These are phyloP conservation scores for Sporisorium scitamineum DNA, from an alignment of 1,284 basidiomycete species.

Conservation along the genomic window DNA sequence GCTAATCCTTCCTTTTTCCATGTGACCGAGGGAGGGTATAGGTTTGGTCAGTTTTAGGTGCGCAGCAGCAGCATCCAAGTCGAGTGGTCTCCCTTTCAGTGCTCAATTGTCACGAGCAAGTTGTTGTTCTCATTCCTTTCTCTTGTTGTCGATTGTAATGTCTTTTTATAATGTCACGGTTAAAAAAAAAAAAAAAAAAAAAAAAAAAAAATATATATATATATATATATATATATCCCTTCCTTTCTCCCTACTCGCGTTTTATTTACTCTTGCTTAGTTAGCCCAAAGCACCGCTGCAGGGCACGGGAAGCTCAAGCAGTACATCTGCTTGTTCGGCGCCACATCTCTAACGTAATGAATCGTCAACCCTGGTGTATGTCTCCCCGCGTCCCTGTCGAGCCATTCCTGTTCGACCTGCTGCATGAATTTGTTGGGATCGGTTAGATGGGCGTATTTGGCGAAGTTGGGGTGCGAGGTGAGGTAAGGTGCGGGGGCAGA, in stretches of 20 bases:
- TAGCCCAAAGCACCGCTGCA: slow-evolving; percentile 60
- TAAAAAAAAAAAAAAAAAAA: too few species aligned
- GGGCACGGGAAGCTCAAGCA: slow-evolving; percentile 93
- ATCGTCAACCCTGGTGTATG: slow-evolving; percentile 70
- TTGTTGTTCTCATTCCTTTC: slow-evolving; percentile 2
- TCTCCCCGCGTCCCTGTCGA: slow-evolving; percentile 1
- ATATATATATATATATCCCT: too few species aligned
- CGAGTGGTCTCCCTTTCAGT: too few species aligned
- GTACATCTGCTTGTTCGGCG: slow-evolving; percentile 98
- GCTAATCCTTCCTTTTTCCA: slow-evolving; percentile 21
- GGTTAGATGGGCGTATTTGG: slow-evolving; percentile 2
- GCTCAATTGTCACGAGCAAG: too few species aligned
- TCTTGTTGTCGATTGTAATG: neutral
- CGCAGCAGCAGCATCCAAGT: neutral
- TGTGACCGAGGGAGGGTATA: slow-evolving; percentile 27
- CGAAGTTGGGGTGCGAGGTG: slow-evolving; percentile 26
- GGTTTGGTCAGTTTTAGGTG: slow-evolving; percentile 30
- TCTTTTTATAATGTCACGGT: neutral
- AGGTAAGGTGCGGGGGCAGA: slow-evolving; percentile 8
- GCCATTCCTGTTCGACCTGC: slow-evolving; percentile 5
- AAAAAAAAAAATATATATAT: too few species aligned
- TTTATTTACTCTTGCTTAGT: too few species aligned
- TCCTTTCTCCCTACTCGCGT: too few species aligned
- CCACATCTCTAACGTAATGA: slow-evolving; percentile 89
- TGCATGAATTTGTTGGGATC: slow-evolving; percentile 5